Conservation (phyloP, 768 basidiomycete genomes). For the Calocybe cyanea region DNA sequence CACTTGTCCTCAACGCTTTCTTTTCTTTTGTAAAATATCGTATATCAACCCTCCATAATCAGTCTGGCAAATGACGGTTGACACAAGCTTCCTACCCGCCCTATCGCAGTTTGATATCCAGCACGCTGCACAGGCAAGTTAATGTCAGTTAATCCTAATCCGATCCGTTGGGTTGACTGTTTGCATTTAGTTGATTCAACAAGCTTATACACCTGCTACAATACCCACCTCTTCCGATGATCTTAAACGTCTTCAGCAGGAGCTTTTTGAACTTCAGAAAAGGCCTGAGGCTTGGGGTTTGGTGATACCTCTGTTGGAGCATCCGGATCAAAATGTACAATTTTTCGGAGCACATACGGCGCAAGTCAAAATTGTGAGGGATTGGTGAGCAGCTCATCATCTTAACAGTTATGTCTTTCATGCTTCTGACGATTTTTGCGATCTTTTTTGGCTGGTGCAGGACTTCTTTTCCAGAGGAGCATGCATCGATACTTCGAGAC, state of each 20-base stretch:
- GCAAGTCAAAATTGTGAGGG: conserved; percentile 90
- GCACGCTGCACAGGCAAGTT: conserved; percentile 58
- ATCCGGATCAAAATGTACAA: conserved; percentile 78
- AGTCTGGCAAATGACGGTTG: conserved; percentile 21
- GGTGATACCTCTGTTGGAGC: conserved; percentile 69
- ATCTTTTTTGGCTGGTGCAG: conserved; percentile 29
- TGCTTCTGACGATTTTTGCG: not conserved
- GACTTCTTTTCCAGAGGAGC: conserved; percentile 64
- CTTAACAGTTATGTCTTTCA: not conserved
- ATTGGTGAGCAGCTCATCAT: conserved; percentile 57
- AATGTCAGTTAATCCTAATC: no score
- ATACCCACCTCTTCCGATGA: conserved; percentile 49
- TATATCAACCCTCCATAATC: not conserved
- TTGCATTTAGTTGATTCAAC: conserved; percentile 69
- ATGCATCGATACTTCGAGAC: conserved; percentile 55
- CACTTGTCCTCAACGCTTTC: no score
- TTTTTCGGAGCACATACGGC: conserved; percentile 95
- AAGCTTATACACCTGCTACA: conserved; percentile 55
- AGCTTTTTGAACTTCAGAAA: conserved; percentile 75
- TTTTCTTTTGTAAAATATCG: conserved; percentile 1
- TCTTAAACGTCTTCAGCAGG: conserved; percentile 62
- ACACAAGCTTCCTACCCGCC: conserved; percentile 46
- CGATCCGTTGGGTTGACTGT: no score
- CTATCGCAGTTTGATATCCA: conserved; percentile 50
- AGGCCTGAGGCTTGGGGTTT: conserved; percentile 81